Evolutionary conservation across 192 early-diverging fungal species (phyloP), one percentile per base, ranked within the genome.

Genomic region (Coemansia sp.): DNA sequence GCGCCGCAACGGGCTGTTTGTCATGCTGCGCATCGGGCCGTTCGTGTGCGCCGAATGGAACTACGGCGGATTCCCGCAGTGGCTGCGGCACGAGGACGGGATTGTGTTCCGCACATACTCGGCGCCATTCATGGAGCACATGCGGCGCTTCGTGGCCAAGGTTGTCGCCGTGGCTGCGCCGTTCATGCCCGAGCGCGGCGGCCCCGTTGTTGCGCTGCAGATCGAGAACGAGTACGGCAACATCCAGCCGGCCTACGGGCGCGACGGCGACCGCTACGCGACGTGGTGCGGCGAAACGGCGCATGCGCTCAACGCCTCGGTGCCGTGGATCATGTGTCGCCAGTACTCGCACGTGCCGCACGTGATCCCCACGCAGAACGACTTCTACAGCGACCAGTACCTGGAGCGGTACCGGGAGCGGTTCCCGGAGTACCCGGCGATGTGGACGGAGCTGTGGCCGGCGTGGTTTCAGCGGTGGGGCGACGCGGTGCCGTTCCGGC

Each of bases 181-280:
- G 41, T 83, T 64, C 49, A 59, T 87, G 79, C 79, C 79, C 21
- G 79, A 82, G 68, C 15, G 80, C 19, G 88, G 88, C n/a, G 88
- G 88, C 0, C 86, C 87, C 4, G 76, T 90, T 49, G 77, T 90
- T 32, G 71, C 83, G 63, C 70, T 88, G 61, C 89, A 90, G 72
- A 86, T 90, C 16, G 89, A 90, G 69, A 90, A 90, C 67, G 89
- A 90, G 71, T 86, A 81, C 48, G 85, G 83, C 42, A 64, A 76
- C 67, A 57, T 71, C 57, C 71, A 82, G 66, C 57, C 69, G 68
- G 18, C 16, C 48, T 71, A 69, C 40, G 80, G 80, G 44, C 18
- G 64, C 19, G 75, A 77, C 56, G 80, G 80, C 19, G 43, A 72
- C 11, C 56, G 65, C 39, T 83, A 74, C 41, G 80, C 80, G 8